These are phyloP conservation scores for Punica granatum DNA, from an alignment of 345 rosid species.

Conservation along the genomic window DNA sequence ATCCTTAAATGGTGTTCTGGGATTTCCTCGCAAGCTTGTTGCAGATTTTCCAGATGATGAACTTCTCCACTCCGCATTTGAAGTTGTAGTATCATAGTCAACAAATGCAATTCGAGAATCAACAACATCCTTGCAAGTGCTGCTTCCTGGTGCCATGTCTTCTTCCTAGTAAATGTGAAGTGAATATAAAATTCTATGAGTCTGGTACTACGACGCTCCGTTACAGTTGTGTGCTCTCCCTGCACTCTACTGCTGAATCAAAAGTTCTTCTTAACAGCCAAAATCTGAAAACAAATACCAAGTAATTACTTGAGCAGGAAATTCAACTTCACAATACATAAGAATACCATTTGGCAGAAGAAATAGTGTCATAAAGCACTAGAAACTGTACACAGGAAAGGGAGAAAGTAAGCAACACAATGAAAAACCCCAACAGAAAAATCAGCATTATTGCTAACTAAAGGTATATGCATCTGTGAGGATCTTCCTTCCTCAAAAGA, in stretches of 20 bases:
- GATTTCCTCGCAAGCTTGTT: slow-evolving; percentile 34
- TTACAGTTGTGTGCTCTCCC: background rate
- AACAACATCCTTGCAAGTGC: slow-evolving; percentile 38
- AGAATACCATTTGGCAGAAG: background rate
- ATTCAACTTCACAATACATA: background rate
- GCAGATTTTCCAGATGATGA: slow-evolving; percentile 39
- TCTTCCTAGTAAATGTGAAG: background rate
- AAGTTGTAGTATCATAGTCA: slow-evolving; percentile 40
- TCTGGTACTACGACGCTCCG: background rate
- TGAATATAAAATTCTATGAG: background rate
- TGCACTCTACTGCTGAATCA: background rate
- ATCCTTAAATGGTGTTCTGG: slow-evolving; percentile 40
- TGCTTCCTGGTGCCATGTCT: slow-evolving; percentile 53
- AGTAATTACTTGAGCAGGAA: background rate
- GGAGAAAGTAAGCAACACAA: too few relatives aligned
- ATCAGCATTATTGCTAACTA: too few relatives aligned
- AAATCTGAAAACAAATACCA: background rate
- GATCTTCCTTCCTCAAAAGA: background rate
- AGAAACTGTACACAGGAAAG: too few relatives aligned
- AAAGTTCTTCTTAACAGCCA: background rate
- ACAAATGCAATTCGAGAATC: slow-evolving; percentile 35
- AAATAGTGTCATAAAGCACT: background rate
- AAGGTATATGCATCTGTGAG: background rate
- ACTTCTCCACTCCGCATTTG: slow-evolving; percentile 31
- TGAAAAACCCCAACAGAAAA: too few relatives aligned